Evolutionary conservation across 371 early-diverging fungal genomes (phyloP).

Genomic region (Rhizopus sp.): DNA sequence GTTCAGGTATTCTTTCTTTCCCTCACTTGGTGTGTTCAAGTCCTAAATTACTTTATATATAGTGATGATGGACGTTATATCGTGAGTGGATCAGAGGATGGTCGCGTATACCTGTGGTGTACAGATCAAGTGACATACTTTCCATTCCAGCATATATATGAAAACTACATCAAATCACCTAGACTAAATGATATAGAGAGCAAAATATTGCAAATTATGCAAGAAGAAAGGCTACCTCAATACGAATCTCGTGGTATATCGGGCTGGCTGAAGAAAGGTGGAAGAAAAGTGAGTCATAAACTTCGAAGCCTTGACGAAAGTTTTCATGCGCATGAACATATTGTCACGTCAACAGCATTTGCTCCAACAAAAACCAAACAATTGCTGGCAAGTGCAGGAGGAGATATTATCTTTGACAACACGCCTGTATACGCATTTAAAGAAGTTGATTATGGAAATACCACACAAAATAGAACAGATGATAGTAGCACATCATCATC

Average conservation of each 20-base stretch:
- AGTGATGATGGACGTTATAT: slow-evolving; percentile 77
- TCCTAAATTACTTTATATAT: background rate
- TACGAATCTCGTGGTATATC: slow-evolving; percentile 6
- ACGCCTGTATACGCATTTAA: slow-evolving; percentile 28
- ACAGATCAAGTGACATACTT: slow-evolving; percentile 48
- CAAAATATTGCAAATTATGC: slow-evolving; percentile 21
- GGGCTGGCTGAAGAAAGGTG: slow-evolving; percentile 33
- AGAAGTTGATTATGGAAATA: background rate
- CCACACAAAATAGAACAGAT: slow-evolving; percentile 4
- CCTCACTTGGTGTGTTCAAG: no score
- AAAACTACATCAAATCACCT: slow-evolving; percentile 29
- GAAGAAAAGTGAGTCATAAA: slow-evolving; percentile 32
- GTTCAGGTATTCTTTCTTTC: slow-evolving; percentile 51
- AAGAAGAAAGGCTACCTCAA: slow-evolving; percentile 2
- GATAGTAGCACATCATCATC: slow-evolving; percentile 5
- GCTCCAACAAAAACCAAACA: slow-evolving; percentile 63
- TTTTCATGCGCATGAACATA: slow-evolving; percentile 52
- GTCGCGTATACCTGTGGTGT: slow-evolving; percentile 75
- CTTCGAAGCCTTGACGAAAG: slow-evolving; percentile 35
- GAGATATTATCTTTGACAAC: slow-evolving; percentile 46
- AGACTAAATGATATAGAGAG: slow-evolving; percentile 25
- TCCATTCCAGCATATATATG: slow-evolving; percentile 40
- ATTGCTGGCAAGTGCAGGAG: slow-evolving; percentile 50
- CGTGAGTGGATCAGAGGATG: slow-evolving; percentile 83
- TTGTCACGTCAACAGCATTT: slow-evolving; percentile 62